phyloP scores from a whole-genome alignment of 1,284 basidiomycete species.

The Calocybe gambosa region DNA sequence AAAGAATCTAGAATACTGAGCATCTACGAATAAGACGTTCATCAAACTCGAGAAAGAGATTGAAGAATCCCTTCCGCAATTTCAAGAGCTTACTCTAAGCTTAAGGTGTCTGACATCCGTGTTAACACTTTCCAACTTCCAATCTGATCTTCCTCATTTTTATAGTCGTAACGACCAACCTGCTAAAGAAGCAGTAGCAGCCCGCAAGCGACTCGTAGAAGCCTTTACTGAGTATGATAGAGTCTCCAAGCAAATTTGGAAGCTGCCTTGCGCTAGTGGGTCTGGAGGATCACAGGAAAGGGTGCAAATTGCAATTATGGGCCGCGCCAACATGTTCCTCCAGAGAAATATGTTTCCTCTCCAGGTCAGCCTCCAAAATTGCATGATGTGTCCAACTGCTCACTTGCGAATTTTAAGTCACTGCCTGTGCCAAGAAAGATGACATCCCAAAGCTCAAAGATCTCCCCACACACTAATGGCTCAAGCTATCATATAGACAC shows the following conservation, averaged over 20 bases:
- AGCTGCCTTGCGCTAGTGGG: slow-evolving; percentile 54
- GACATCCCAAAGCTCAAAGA: slow-evolving; percentile 19
- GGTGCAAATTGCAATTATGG: slow-evolving; percentile 77
- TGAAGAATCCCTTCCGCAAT: slow-evolving; percentile 43
- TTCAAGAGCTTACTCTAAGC: slow-evolving; percentile 41
- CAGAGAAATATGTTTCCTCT: slow-evolving; percentile 86
- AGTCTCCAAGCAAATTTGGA: slow-evolving; percentile 78
- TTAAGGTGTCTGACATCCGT: slow-evolving; percentile 35
- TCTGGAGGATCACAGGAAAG: slow-evolving; percentile 74
- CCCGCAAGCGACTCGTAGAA: slow-evolving; percentile 76
- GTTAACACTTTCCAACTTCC: slow-evolving; percentile 32
- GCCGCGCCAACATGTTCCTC: slow-evolving; percentile 76
- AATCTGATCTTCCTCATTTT: slow-evolving; percentile 12
- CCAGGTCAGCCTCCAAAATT: slow-evolving; percentile 41
- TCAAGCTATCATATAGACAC: slow-evolving; percentile 41
- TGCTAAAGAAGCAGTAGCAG: slow-evolving; percentile 60
- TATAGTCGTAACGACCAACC: slow-evolving; percentile 53
- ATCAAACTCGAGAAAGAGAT: slow-evolving; percentile 64
- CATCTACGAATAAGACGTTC: slow-evolving; percentile 45
- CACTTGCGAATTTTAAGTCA: slow-evolving; percentile 33
- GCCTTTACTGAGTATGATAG: slow-evolving; percentile 87
- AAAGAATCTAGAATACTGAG: neutral
- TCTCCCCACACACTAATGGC: slow-evolving; percentile 15
- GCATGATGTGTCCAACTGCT: neutral
- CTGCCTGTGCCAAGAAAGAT: slow-evolving; percentile 52